Base-by-base conservation (phyloP, 1,284 basidiomycete species). In the Tilletia horrida region DNA sequence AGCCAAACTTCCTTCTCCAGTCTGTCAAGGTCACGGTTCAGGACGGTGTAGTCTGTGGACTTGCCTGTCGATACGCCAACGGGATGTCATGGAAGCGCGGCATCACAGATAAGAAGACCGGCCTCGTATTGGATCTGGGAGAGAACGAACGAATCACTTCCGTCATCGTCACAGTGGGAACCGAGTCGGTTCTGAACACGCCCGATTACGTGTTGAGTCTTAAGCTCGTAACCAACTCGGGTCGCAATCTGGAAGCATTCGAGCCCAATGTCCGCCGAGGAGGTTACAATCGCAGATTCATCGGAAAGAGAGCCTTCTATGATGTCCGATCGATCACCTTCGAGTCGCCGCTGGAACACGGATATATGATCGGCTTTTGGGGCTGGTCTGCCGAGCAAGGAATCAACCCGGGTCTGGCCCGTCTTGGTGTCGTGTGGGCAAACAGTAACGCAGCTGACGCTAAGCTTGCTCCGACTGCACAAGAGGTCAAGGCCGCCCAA, bases 311-410 rank as follows among this genome's bases (percentile, higher is more conserved):
- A n/a, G 43, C 62, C 7, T 63, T 63, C 43, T 29, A n/a, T n/a
- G 25, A 63, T 16, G 45, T 63, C 2, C 62, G 62, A 3, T 42
- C 62, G 2, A 43, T 63, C 40, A 63, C 62, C 2, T 63, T 40
- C n/a, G 62, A 63, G 43, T 45, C 62, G 9, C 62, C 62, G 18
- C 62, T 63, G 25, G 62, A 63, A 6, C 62, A 42, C 42, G 62
- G 62, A 13, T 63, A 63, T n/a, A 25, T 47, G 42, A 48, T 44
- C 18, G 62, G 62, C 40, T 63, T 63, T 40, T 63, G 62, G 62
- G 62, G 62, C 13, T 44, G 62, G 31, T n/a, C 16, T 47, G 16
- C n/a, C 3, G 31, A 63, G 42, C 42, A 31, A 16, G 43, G 45
- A 3, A 27, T n/a, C 23, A 27, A 44, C 18, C 43, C 40, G 3